Evolutionary conservation across 305 asterid species (phyloP).

Genomic region (Solanum chacoense): DNA sequence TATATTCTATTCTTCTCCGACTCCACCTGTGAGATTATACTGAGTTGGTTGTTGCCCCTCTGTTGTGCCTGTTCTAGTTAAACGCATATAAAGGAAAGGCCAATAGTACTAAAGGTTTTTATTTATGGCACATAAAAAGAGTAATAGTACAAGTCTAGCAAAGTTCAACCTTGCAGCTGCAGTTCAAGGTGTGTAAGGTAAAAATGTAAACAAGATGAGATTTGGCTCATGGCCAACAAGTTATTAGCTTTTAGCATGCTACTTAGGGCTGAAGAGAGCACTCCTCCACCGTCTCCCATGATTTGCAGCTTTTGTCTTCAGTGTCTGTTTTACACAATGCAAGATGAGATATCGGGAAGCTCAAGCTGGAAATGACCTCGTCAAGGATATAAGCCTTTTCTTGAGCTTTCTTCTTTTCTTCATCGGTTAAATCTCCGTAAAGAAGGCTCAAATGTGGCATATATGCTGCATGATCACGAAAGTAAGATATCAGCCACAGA

Average conservation of each 20-base stretch:
- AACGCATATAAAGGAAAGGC: not conserved
- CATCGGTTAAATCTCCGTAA: slow-evolving; percentile 58
- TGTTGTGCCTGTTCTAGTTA: not conserved
- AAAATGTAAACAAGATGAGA: not conserved
- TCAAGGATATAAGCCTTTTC: slow-evolving; percentile 57
- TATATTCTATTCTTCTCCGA: not conserved
- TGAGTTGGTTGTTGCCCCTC: not conserved
- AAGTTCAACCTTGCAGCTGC: not conserved
- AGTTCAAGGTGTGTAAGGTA: not conserved
- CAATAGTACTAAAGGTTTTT: not conserved
- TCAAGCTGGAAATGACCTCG: slow-evolving; percentile 34
- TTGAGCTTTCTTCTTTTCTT: slow-evolving; percentile 60
- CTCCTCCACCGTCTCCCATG: slow-evolving; percentile 85
- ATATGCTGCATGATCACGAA: slow-evolving; percentile 46
- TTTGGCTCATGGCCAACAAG: not conserved
- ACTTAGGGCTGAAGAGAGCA: slow-evolving; percentile 1
- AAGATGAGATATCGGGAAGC: slow-evolving; percentile 45
- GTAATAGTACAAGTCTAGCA: not conserved
- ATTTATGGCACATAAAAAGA: not conserved
- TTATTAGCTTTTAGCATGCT: not conserved
- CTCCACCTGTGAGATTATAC: not conserved
- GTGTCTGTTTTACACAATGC: slow-evolving; percentile 71
- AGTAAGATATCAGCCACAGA: not conserved
- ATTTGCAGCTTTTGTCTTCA: slow-evolving; percentile 62
- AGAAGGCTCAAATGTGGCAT: slow-evolving; percentile 96